Conservation (phyloP, 352 stramenopile genomes). For the Globisporangium takayamanum region DNA sequence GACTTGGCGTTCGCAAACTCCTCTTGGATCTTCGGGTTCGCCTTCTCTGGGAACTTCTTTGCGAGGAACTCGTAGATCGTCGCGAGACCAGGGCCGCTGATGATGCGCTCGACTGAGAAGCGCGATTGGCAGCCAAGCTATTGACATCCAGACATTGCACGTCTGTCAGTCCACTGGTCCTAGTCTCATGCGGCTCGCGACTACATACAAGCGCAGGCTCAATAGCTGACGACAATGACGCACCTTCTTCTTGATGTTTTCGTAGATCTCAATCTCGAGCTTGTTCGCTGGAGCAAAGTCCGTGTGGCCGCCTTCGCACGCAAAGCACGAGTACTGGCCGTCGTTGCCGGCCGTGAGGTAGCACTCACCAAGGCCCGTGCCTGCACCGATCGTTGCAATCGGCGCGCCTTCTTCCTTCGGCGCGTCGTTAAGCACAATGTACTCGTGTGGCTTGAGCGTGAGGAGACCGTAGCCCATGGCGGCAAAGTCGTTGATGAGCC, state of each 20-base stretch:
- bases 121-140: conserved; percentile 83
- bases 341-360: conserved; percentile 89
- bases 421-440: conserved; percentile 87
- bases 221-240: not conserved
- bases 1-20: conserved; percentile 55
- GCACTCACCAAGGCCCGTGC: conserved; percentile 95
- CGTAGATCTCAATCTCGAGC: conserved; percentile 86
- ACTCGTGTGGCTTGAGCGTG: conserved; percentile 90
- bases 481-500: conserved; percentile 97
- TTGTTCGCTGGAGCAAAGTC: conserved; percentile 91
- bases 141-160: not conserved
- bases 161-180: not conserved
- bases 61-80: conserved; percentile 96
- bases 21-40: conserved; percentile 71
- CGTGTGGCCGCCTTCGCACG: conserved; percentile 93
- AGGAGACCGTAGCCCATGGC: conserved; percentile 96
- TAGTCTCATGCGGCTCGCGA: not conserved
- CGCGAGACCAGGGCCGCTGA: conserved; percentile 92
- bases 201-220: not conserved
- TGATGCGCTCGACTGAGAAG: conserved; percentile 94
- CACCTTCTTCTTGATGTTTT: conserved; percentile 59
- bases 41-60: conserved; percentile 85
- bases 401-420: conserved; percentile 65
- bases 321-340: conserved; percentile 89
- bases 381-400: conserved; percentile 95